Evolutionary conservation across 2,329 filamentous ascomycete species (phyloP), one percentile per base, ranked within the genome.

Genomic region (Talaromyces sp.): DNA sequence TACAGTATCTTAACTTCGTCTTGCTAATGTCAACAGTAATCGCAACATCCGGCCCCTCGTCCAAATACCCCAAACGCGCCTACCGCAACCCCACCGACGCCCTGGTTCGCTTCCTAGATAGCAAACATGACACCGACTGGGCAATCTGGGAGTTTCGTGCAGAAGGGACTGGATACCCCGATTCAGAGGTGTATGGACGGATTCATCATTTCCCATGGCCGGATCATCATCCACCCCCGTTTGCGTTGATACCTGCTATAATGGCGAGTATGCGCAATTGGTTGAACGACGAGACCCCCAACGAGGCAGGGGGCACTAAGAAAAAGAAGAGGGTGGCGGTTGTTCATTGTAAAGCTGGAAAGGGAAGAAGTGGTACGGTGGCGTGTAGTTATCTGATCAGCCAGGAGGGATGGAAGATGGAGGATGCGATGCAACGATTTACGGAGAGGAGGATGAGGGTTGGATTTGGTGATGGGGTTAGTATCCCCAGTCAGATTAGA

Each of bases 121-220:
- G 85, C 52, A 92, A 93, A 73, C 95, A 99, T 78, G 89, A 86
- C 33, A 80, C 87, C 31, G 82, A 95, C 68, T 99, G 95, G 95
- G 88, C 90, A 3, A 97, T 99, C 72, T 99, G 94, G 92, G 95
- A 99, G 79, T 99, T 99, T 72, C 89, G 95, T 54, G 95, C 93
- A 41, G 95, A 99, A 76, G 95, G 95, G 5, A 97, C 95, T 0
- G 95, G 95, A 1, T 99, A 99, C 73, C 93, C 93, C 0, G 95
- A 99, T 74, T 86, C 88, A 19, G 91, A 93, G 65, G 94, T 99
- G 1, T 92, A 97, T 75, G 85, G 87, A 39, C 86, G 93, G 3
- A 89, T 98, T 68, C 87, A 90, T 68, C 95, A 99, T 79, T 98
- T 93, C 73, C 95, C 95, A 0, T 99, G 92, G 88, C 95, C 95